Conservation (phyloP, 441 rosid genomes). For the Erysimum pusillum region DNA sequence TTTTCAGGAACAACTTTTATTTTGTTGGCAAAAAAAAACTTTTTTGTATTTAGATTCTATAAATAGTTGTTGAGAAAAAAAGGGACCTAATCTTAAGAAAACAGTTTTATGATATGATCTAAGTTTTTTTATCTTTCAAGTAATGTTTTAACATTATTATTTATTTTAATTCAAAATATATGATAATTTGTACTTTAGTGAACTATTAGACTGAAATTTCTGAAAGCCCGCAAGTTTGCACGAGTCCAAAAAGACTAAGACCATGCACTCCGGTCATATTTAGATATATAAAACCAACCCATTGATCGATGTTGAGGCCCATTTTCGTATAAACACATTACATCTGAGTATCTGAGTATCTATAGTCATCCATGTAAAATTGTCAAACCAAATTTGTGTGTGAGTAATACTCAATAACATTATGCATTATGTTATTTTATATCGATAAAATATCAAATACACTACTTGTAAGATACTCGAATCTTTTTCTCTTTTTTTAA, state of each 20-base stretch:
- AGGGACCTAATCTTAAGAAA: neutral
- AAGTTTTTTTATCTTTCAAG: neutral
- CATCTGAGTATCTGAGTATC: too few relatives aligned
- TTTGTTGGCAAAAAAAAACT: too few relatives aligned
- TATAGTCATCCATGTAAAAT: too few relatives aligned
- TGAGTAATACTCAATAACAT: too few relatives aligned
- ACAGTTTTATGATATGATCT: neutral
- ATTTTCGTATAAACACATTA: too few relatives aligned
- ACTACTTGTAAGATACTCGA: neutral
- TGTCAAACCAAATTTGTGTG: too few relatives aligned
- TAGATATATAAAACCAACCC: neutral
- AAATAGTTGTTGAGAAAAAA: neutral
- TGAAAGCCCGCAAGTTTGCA: neutral
- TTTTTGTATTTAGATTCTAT: too few relatives aligned
- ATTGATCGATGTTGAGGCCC: neutral
- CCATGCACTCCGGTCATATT: neutral
- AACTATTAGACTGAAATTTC: neutral
- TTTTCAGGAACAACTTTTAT: neutral
- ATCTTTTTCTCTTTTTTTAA: neutral
- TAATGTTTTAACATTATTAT: neutral
- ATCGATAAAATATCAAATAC: too few relatives aligned
- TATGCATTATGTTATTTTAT: too few relatives aligned
- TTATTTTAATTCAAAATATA: neutral
- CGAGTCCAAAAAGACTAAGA: neutral
- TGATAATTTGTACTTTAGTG: neutral